Evolutionary conservation across 208 protist genomes (phyloP), one percentile per base, ranked within the genome.

Genomic region (Leishmania tropica): DNA sequence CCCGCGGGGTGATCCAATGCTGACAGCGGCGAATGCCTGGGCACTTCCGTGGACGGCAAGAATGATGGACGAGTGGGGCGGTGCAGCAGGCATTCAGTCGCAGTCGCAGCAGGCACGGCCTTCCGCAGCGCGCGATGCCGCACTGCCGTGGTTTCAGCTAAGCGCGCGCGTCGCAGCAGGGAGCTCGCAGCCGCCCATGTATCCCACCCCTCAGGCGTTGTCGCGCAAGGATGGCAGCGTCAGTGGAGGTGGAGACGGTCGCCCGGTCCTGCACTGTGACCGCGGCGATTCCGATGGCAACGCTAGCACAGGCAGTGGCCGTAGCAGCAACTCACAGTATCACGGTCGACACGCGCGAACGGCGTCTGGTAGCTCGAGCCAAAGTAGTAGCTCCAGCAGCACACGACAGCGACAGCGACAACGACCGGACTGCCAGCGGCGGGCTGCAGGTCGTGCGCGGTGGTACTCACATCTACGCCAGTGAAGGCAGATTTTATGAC

Each of bases 371-470:
- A 74, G 37, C 45, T 74, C 68, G 15, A 28, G 42, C 24, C 24
- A 31, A 74, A 76, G 51, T 19, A 76, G 51, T 62, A 47, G 2
- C 73, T 62, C 35, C 19, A 62, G 51, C 35, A 76, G 19, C 31
- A 42, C 73, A 40, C 19, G 4, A 47, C n/a, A 65, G 73, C n/a
- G 71, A 56, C 73, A 76, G 51, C 40, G 71, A 54, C 53, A 76
- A 53, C 17, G 2, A 65, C 73, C 48, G 73, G 40, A 42, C 17
- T 31, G 31, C 11, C 35, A 75, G 24, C 47, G 45, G 71, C 6
- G 28, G 19, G 15, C 31, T 31, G 28, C 13, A 24, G 31, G 62
- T 7, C 62, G 21, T 21, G 40, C 68, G 17, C 45, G 8, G 68
- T 53, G 68, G 42, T 51, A 28, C 35, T 28, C 68, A 74, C 68